A percentile compares a stretch with the other conserved stretches of the same genome.
These are phyloP conservation scores for Nematocida parisii DNA, from an alignment of 371 early-diverging fungal genomes.

Conservation along the genomic window DNA sequence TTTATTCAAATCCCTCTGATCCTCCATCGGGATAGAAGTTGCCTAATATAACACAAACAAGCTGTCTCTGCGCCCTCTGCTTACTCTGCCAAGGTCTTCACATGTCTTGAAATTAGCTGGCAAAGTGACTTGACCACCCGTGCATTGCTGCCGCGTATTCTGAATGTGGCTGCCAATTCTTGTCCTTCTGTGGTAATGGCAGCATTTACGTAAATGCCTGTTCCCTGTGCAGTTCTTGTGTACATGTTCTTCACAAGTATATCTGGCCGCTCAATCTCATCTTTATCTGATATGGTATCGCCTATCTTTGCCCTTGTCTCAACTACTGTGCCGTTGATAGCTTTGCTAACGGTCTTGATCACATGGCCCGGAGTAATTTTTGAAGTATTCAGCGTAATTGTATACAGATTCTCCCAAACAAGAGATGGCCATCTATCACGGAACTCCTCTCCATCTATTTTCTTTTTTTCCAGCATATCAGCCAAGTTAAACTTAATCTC, in stretches of 20 bases:
- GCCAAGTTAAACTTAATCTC: slow-evolving; percentile 63
- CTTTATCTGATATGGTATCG: neutral
- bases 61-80: neutral
- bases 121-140: slow-evolving; percentile 68
- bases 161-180: slow-evolving; percentile 45
- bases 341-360: slow-evolving; percentile 38
- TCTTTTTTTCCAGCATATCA: slow-evolving; percentile 63
- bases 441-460: slow-evolving; percentile 59
- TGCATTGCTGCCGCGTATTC: slow-evolving; percentile 66
- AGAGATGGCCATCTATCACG: slow-evolving; percentile 64
- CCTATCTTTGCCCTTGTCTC: slow-evolving; percentile 42
- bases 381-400: slow-evolving; percentile 29
- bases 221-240: slow-evolving; percentile 62
- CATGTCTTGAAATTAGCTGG: slow-evolving; percentile 34
- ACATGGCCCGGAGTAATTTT: slow-evolving; percentile 11
- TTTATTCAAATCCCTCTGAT: slow-evolving; percentile 7
- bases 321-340: slow-evolving; percentile 57
- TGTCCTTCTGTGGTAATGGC: slow-evolving; percentile 37
- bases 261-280: neutral
- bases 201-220: slow-evolving; percentile 65
- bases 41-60: neutral
- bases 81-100: slow-evolving; percentile 20
- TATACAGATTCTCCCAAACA: slow-evolving; percentile 70
- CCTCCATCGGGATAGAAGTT: neutral
- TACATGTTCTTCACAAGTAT: slow-evolving; percentile 65